These are phyloP conservation scores for Rubus parviflorus DNA, from an alignment of 306 rosid species.

Conservation along the genomic window DNA sequence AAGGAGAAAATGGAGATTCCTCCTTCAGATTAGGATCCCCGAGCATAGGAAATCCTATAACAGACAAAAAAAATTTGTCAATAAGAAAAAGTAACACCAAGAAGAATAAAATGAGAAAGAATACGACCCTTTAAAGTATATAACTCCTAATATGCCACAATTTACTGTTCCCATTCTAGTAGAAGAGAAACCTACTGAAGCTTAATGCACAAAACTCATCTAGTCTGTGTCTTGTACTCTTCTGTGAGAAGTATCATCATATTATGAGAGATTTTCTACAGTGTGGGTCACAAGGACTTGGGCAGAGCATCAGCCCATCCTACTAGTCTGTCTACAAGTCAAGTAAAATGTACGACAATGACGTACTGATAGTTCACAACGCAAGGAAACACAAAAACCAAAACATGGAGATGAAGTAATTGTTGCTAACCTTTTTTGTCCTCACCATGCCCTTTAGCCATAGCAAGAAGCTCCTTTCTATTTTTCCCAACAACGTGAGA, in stretches of 20 bases:
- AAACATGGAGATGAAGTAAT: neutral
- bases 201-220: neutral
- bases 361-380: neutral
- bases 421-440: constrained; percentile 81
- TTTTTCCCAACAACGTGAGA: constrained; percentile 96
- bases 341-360: neutral
- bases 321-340: constrained; percentile 4
- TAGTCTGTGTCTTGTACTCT: neutral
- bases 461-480: constrained; percentile 92
- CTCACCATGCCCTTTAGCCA: constrained; percentile 92
- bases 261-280: neutral
- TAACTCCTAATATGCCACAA: constrained; percentile 10
- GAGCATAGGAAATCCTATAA: constrained; percentile 51
- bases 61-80: constrained; percentile 21
- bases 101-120: neutral
- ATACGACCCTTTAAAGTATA: constrained; percentile 8
- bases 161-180: neutral
- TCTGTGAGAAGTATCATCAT: constrained; percentile 2
- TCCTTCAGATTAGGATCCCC: constrained; percentile 77
- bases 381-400: constrained; percentile 2
- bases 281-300: neutral
- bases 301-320: constrained; percentile 3
- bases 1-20: constrained; percentile 76
- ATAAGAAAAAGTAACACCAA: constrained; percentile 5
- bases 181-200: constrained; percentile 19